A percentile compares a stretch with the other conserved stretches of the same genome.
Conservation (phyloP, 2,329 filamentous ascomycete species). For the Aspergillus glaucus region DNA sequence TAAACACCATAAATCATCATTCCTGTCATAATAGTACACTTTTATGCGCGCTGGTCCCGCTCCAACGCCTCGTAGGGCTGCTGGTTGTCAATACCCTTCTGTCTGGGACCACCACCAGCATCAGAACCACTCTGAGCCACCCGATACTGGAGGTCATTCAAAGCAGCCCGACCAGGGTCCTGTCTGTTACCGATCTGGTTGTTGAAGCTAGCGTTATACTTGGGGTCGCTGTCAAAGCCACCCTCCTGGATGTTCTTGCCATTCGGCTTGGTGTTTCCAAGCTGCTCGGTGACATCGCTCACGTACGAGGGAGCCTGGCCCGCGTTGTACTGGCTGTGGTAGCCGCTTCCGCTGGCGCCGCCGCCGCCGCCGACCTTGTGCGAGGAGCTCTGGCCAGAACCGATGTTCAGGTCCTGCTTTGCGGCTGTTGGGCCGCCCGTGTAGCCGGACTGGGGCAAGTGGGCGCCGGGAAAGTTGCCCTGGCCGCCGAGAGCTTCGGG, state of each 20-base stretch:
- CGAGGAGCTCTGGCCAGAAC: conserved; percentile 16
- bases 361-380: conserved; percentile 4
- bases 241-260: conserved; percentile 48
- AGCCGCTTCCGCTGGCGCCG: conserved; percentile 17
- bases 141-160: conserved; percentile 28
- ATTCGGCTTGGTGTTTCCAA: conserved; percentile 40
- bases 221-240: conserved; percentile 35
- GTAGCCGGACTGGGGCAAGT: conserved; percentile 29
- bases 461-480: conserved; percentile 32
- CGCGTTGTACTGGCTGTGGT: conserved; percentile 20
- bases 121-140: conserved; percentile 24
- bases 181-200: conserved; percentile 49
- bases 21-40: not conserved
- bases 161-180: conserved; percentile 49
- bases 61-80: conserved; percentile 19
- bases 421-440: conserved; percentile 27
- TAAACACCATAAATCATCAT: not conserved
- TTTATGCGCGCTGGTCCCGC: conserved; percentile 24
- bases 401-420: conserved; percentile 25
- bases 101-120: conserved; percentile 17
- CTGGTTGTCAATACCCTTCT: conserved; percentile 19
- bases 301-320: conserved; percentile 34
- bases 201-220: conserved; percentile 46
- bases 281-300: conserved; percentile 26
- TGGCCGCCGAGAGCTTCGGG: conserved; percentile 34